Evolutionary conservation across 2,329 filamentous ascomycete species (phyloP).

Genomic region (Talaromyces sp.): DNA sequence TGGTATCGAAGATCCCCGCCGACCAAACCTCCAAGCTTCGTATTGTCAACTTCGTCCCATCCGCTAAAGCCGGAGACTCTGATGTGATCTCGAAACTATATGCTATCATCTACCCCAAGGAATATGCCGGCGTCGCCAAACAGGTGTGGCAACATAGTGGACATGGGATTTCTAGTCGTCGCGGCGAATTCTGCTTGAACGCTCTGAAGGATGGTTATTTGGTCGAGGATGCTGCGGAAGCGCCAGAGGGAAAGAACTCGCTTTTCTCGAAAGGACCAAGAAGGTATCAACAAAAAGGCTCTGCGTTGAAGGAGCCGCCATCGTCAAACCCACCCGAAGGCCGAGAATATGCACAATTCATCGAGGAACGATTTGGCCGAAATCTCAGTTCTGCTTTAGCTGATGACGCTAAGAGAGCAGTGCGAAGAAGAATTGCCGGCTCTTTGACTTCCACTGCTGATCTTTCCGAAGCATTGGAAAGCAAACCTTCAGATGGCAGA

Average conservation of each 20-base stretch:
- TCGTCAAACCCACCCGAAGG: conserved; percentile 32
- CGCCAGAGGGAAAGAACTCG: conserved; percentile 18
- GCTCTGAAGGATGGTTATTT: conserved; percentile 66
- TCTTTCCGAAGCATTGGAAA: conserved; percentile 52
- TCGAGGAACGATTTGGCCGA: conserved; percentile 90
- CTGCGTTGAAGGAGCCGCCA: conserved; percentile 40
- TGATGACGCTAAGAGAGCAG: conserved; percentile 75
- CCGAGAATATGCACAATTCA: conserved; percentile 69
- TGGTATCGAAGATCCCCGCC: conserved; percentile 41
- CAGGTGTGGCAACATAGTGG: conserved; percentile 97
- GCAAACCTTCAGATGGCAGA: conserved; percentile 26
- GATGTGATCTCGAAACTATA: conserved; percentile 55
- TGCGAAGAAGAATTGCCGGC: conserved; percentile 81
- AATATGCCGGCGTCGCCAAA: conserved; percentile 69
- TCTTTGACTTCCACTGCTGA: conserved; percentile 70
- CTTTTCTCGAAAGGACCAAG: conserved; percentile 63
- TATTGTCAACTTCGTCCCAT: conserved; percentile 46
- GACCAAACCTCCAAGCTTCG: conserved; percentile 46
- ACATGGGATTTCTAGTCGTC: conserved; percentile 83
- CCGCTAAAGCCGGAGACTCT: conserved; percentile 51
- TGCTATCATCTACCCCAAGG: conserved; percentile 64
- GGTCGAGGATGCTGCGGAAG: conserved; percentile 41
- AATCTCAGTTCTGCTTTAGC: conserved; percentile 79
- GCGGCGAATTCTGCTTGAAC: conserved; percentile 80
- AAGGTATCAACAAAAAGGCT: conserved; percentile 65